Base-by-base conservation (phyloP, 106 monocot species). In the Dendrobium huoshanense region DNA sequence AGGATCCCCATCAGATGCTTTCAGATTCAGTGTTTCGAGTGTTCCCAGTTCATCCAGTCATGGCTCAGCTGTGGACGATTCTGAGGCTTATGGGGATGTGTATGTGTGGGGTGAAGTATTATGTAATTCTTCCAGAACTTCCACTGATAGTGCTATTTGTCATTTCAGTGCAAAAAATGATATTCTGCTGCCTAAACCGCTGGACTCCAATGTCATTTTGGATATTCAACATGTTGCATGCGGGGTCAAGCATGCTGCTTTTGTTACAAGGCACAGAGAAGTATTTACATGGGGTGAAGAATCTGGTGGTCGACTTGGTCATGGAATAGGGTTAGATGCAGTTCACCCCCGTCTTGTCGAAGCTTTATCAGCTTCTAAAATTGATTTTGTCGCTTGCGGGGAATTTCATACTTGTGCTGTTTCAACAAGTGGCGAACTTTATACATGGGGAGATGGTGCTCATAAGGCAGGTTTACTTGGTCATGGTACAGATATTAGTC, bases 211-310 rank as follows among this genome's bases (percentile, higher is more conserved):
- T 85, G 64, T 92, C 80, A 83, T 94, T 83, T 89, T 97, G 33
- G 96, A 97, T 85, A 89, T 89, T 51, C 85, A 86, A 41, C 84
- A 92, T 78, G 86, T 97, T 19, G 85, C 94, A 4, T 97, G 96
- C 82, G 96, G 96, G 8, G 90, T 90, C 73, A 88, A 89, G 70
- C 96, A 97, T 82, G 90, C 92, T 79, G 96, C 90, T n/a, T 72
- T 97, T 33, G 89, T 97, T 72, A 94, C 96, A 19, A 86, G 87
- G 76, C 92, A 94, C 42, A 87, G 92, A 73, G 96, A 97, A 73
- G 24, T 92, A 74, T 97, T 97, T 73, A 90, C 96, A 68, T 97
- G 96, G 96, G 96, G 96, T 77, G 96, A 94, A 88, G 96, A 96
- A 87, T 92, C 87, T 59, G 91, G 96, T 78, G 96, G 96, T 15